These are phyloP conservation scores for Colletotrichum sp. DNA, from an alignment of 2,329 filamentous ascomycete genomes.

Conservation along the genomic window DNA sequence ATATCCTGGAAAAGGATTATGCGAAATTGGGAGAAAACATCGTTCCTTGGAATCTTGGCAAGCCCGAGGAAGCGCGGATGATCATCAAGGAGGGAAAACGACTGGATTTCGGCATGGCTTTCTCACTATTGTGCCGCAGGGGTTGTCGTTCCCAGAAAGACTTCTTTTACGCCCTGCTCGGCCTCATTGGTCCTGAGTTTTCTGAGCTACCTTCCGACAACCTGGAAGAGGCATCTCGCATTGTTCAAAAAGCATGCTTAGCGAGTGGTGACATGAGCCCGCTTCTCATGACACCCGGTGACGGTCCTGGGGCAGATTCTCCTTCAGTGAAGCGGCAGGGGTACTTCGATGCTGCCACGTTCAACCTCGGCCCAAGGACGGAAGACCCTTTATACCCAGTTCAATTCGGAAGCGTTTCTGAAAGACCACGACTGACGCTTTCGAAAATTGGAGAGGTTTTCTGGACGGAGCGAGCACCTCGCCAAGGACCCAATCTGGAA, in stretches of 20 bases:
- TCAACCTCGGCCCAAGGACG: background rate
- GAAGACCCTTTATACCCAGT: background rate
- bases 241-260: background rate
- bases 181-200: background rate
- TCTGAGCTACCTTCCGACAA: background rate
- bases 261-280: background rate
- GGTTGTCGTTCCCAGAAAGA: background rate
- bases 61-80: background rate
- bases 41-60: background rate
- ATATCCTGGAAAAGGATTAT: background rate
- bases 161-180: background rate
- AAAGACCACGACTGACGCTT: background rate
- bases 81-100: background rate
- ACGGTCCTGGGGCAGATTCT: background rate
- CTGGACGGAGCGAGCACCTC: background rate
- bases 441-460: background rate
- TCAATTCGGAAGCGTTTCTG: background rate
- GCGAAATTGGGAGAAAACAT: background rate
- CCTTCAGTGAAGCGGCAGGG: background rate
- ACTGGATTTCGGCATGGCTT: background rate
- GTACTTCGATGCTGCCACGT: background rate
- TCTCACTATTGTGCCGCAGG: background rate
- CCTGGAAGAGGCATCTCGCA: background rate
- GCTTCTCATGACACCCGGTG: background rate
- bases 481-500: background rate